Evolutionary conservation across 441 rosid species (phyloP).

Genomic region (Melastoma candidum): DNA sequence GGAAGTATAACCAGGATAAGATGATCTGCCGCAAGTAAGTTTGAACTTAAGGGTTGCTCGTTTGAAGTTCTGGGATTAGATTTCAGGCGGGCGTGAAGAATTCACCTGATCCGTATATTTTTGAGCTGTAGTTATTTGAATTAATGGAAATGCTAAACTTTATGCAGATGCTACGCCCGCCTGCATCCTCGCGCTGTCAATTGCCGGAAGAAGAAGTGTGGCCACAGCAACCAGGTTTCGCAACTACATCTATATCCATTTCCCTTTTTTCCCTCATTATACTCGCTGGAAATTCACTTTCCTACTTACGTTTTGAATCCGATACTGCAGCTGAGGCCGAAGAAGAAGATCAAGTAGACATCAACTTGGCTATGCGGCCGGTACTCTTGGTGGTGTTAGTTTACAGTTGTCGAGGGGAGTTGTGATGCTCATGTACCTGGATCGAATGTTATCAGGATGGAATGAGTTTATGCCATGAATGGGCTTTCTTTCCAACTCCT

Average conservation of each 20-base stretch:
- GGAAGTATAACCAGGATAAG: constrained; percentile 86
- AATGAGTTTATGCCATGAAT: too few species aligned
- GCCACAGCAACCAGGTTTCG: constrained; percentile 66
- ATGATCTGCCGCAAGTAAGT: constrained; percentile 90
- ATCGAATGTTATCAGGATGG: too few species aligned
- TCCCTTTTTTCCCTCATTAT: too few species aligned
- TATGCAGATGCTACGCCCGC: constrained; percentile 56
- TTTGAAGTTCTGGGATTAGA: too few species aligned
- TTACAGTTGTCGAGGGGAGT: too few species aligned
- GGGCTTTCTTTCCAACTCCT: too few species aligned
- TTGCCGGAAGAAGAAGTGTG: constrained; percentile 70
- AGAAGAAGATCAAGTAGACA: constrained; percentile 63
- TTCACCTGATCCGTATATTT: too few species aligned
- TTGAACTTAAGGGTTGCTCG: background rate
- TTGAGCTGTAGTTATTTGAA: too few species aligned
- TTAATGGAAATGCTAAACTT: too few species aligned
- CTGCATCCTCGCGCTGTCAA: constrained; percentile 64
- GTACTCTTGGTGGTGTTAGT: too few species aligned
- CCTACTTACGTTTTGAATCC: background rate
- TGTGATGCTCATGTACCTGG: too few species aligned
- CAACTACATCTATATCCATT: background rate
- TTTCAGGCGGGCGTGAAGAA: too few species aligned
- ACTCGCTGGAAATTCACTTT: background rate
- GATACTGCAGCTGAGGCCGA: constrained; percentile 50
- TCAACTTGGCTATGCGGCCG: background rate